Evolutionary conservation across 371 early-diverging fungal genomes (phyloP).

Genomic region (Mucor sp.): DNA sequence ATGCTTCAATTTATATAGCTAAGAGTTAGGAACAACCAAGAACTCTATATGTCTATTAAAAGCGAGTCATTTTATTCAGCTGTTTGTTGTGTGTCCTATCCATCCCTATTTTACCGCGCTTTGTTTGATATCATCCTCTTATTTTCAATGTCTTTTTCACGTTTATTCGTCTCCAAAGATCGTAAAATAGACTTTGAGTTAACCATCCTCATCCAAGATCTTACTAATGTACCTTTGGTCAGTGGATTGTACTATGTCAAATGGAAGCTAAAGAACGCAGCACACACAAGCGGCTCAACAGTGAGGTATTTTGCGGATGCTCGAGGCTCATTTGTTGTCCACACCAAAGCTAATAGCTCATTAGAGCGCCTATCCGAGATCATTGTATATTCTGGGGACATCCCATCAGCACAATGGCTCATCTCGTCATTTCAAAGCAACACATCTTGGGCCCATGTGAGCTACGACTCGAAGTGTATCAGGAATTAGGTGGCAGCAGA

Average conservation of each 20-base stretch:
- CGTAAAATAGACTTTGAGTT: constrained; percentile 61
- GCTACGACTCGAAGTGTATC: constrained; percentile 54
- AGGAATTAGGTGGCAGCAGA: constrained; percentile 57
- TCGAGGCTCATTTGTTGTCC: no score
- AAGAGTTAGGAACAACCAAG: not conserved
- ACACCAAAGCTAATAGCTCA: not conserved
- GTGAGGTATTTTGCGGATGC: constrained; percentile 33
- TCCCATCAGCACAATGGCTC: constrained; percentile 39
- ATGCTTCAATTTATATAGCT: not conserved
- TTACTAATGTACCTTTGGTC: constrained; percentile 67
- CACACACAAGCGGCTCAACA: constrained; percentile 47
- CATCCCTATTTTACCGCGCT: not conserved
- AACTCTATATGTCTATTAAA: constrained; percentile 2
- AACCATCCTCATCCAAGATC: constrained; percentile 54
- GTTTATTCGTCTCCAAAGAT: constrained; percentile 56
- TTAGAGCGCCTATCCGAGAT: constrained; percentile 59
- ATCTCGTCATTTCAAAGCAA: constrained; percentile 60
- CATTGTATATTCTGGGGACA: constrained; percentile 58
- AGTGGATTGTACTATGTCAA: constrained; percentile 67
- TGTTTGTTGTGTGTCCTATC: not conserved
- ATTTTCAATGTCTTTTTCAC: constrained; percentile 37
- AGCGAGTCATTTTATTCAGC: not conserved
- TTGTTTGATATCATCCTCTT: not conserved
- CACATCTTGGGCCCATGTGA: constrained; percentile 61
- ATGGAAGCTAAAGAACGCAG: constrained; percentile 61